Base-by-base conservation (phyloP, 169 alveolate species). In the Eimeria necatrix region DNA sequence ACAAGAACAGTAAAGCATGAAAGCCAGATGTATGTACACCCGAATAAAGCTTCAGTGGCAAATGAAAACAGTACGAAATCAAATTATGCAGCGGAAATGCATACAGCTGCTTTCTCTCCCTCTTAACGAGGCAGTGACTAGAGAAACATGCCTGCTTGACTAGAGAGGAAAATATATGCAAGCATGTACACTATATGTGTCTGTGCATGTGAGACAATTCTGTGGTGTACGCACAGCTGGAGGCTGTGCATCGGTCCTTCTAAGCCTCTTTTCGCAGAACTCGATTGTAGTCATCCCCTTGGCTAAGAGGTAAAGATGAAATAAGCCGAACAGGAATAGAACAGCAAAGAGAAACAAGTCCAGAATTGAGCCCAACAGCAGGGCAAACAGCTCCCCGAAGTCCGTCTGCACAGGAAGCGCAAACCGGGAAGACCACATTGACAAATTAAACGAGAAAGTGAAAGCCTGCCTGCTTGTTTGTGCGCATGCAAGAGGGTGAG, bases 271-370 rank as follows among this genome's bases (percentile, higher is more conserved):
- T 93, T 97, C 99, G 95, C 98, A 97, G 90, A 97, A 97, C 90
- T 97, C 99, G 61, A 97, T 97, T 7, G 99, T 97, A 20, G 99
- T 97, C 97, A 97, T 96, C 6, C 97, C 97, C 24, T 70, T 87
- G 9, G 41, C 70, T 18, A 87, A 26, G 41, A 87, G 83, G 96
- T 97, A 97, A 41, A 97, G 53, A 94, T 98, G 99, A 87, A 98
- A 97, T 60, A 91, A 61, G 78, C 96, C 91, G 94, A 98, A 98
- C 12, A 95, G 93, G 26, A 97, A 95, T 60, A 97, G 68, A 41
- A 97, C 93, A 3, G 97, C 78, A 26, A 96, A 94, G 80, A 96
- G 92, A 90, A 97, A 93, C n/a, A 96, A 83, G 48, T 97, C 96
- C 81, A 98, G 88, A 4, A 96, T 91, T 96, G 97, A 98, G 49